Conservation (phyloP, 371 early-diverging fungal genomes). For the Rhizopus sp. region DNA sequence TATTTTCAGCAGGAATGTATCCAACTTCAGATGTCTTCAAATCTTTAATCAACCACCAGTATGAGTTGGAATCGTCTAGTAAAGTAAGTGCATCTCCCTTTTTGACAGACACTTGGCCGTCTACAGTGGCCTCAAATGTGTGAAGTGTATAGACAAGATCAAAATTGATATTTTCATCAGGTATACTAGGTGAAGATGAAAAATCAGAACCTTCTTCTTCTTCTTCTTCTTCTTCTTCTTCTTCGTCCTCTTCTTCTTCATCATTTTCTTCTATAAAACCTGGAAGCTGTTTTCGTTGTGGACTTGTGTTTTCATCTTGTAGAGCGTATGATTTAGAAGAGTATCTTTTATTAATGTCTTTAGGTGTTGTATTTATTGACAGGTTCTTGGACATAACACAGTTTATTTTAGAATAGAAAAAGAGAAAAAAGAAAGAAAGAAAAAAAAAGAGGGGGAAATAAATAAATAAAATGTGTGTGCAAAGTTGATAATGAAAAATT, state of each 20-base stretch:
- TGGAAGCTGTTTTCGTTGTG: background rate
- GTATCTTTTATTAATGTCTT: background rate
- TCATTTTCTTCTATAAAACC: constrained; percentile 7
- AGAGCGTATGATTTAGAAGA: background rate
- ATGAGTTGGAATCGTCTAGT: constrained; percentile 87
- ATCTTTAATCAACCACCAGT: constrained; percentile 94
- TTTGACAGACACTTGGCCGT: constrained; percentile 90
- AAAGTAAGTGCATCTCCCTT: constrained; percentile 83
- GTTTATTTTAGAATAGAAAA: background rate
- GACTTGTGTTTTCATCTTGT: background rate
- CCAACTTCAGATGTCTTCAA: constrained; percentile 83
- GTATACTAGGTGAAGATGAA: constrained; percentile 34
- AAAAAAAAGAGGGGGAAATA: background rate
- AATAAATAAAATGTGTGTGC: background rate
- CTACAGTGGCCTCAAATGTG: constrained; percentile 88
- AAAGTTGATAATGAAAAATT: background rate
- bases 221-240: constrained; percentile 16
- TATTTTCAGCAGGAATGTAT: constrained; percentile 93
- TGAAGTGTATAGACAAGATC: constrained; percentile 82
- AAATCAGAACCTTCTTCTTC: constrained; percentile 28
- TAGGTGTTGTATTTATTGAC: background rate
- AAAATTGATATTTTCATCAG: constrained; percentile 39
- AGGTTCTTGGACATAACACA: background rate
- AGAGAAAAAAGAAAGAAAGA: background rate
- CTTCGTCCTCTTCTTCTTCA: constrained; percentile 11